Evolutionary conservation across 2,329 filamentous ascomycete genomes (phyloP).

Genomic region (Sarocladiaceae sp.): DNA sequence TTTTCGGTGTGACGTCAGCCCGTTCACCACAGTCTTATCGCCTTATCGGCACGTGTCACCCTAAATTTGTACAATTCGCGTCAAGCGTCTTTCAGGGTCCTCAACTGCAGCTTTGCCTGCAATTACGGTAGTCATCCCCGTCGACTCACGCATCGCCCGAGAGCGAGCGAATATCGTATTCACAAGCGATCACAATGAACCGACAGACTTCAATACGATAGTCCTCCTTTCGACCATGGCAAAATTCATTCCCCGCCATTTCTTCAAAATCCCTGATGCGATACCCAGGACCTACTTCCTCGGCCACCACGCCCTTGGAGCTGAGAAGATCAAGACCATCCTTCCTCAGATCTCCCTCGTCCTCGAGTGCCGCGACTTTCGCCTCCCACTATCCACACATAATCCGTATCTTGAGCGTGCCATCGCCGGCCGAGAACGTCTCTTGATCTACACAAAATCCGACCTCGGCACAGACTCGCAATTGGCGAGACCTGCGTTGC

Average conservation of each 20-base stretch:
- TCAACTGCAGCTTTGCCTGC: neutral
- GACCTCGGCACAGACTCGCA: conserved; percentile 58
- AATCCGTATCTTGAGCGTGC: conserved; percentile 85
- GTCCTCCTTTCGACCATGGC: conserved; percentile 19
- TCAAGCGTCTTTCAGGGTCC: neutral
- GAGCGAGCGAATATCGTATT: too few species aligned
- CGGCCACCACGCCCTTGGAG: conserved; percentile 82
- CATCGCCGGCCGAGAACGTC: conserved; percentile 65
- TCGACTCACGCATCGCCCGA: too few species aligned
- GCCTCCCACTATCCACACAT: conserved; percentile 81
- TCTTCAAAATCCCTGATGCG: conserved; percentile 67
- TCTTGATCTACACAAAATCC: conserved; percentile 88
- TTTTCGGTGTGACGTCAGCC: neutral
- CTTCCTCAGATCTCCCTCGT: conserved; percentile 81
- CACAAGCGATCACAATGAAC: neutral
- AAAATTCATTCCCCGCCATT: conserved; percentile 66
- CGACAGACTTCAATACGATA: neutral
- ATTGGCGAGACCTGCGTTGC: conserved; percentile 22
- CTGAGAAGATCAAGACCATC: conserved; percentile 76
- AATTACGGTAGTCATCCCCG: too few species aligned
- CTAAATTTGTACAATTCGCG: neutral
- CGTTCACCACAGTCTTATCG: neutral
- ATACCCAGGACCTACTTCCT: conserved; percentile 90
- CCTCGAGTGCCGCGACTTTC: conserved; percentile 91
- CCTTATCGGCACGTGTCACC: neutral